phyloP scores from a whole-genome alignment of 768 basidiomycete species.

The Megacollybia marginata region DNA sequence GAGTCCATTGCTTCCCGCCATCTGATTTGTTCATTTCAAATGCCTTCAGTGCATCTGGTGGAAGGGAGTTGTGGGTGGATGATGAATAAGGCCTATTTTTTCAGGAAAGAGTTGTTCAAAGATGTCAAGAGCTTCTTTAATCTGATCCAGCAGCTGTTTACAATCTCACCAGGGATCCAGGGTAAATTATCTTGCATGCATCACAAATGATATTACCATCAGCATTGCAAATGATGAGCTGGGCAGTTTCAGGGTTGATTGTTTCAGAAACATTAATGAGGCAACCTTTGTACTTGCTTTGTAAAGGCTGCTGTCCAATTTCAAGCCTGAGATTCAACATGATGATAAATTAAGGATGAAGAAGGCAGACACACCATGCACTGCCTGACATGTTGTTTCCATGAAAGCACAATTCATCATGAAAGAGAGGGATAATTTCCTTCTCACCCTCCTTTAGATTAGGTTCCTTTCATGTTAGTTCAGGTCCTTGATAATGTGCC shows the following conservation, averaged over 20 bases:
- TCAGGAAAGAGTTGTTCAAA: too few relatives aligned
- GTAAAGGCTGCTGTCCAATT: conserved; percentile 16
- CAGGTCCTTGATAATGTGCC: too few relatives aligned
- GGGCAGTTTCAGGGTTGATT: conserved; percentile 24
- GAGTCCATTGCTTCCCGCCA: too few relatives aligned
- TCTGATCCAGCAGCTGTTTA: conserved; percentile 23
- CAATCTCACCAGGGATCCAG: too few relatives aligned
- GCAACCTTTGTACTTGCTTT: too few relatives aligned
- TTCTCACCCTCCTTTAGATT: conserved; percentile 14
- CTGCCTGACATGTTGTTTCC: too few relatives aligned
- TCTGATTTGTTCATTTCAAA: conserved; percentile 34
- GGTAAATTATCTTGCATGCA: conserved; percentile 24
- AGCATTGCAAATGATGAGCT: conserved; percentile 16
- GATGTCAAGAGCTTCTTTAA: too few relatives aligned
- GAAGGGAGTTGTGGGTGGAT: conserved; percentile 27
- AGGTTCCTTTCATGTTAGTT: conserved; percentile 12
- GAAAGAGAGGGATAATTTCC: conserved; percentile 19
- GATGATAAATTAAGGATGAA: not conserved
- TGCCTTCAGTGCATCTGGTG: conserved; percentile 32
- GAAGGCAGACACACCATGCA: not conserved
- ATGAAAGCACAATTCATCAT: too few relatives aligned
- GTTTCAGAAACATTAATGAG: conserved; percentile 38
- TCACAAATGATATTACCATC: conserved; percentile 19
- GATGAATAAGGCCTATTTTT: too few relatives aligned
- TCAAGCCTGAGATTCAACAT: conserved; percentile 9